Evolutionary conservation across 257 asterid species (phyloP), one percentile per base, ranked within the genome.

Genomic region (Fraxinus pennsylvanica): DNA sequence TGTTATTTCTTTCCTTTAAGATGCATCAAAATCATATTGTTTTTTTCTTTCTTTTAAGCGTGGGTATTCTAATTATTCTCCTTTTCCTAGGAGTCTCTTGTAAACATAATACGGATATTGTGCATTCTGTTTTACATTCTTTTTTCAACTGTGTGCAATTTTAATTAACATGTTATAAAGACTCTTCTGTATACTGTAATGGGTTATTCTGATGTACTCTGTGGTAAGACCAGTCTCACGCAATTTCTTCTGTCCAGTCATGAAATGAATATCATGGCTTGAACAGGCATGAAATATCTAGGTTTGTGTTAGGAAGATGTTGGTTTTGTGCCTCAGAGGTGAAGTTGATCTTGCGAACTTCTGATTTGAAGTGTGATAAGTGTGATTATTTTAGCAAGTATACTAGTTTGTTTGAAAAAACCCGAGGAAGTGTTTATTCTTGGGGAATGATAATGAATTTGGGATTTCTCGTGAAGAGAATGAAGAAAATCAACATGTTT

Each of bases 281-380:
- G 63, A 72, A 5, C n/a, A 22, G 41, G 76, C 35, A 7, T 19
- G 27, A 4, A 66, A 43, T 27, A 52, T 19, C 50, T 74, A 74
- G 68, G 33, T 59, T 59, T 32, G 67, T 52, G 69, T 33, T 74
- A 41, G 39, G 65, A 32, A 35, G 50, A 19, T 27, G 12, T 74
- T 52, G 65, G 45, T 52, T 74, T 22, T 74, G 47, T 74, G 27
- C 33, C 69, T 74, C 13, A 7, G 69, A 52, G 27, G 52, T 76
- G 36, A 68, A 76, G 67, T 68, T 68, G 33, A 41, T 30, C 69
- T 41, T 41, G 47, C 50, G 7, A 61, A 17, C 73, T 61, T 22
- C 43, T 33, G 71, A 43, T 22, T 75, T 25, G 39, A 75, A 45
- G 50, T n/a, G 22, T 73, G 27, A 71, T 71, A 33, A 10, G 1